Evolutionary conservation across 2,329 filamentous ascomycete genomes (phyloP), one percentile per base, ranked within the genome.

Genomic region (Canariomyces notabilis): DNA sequence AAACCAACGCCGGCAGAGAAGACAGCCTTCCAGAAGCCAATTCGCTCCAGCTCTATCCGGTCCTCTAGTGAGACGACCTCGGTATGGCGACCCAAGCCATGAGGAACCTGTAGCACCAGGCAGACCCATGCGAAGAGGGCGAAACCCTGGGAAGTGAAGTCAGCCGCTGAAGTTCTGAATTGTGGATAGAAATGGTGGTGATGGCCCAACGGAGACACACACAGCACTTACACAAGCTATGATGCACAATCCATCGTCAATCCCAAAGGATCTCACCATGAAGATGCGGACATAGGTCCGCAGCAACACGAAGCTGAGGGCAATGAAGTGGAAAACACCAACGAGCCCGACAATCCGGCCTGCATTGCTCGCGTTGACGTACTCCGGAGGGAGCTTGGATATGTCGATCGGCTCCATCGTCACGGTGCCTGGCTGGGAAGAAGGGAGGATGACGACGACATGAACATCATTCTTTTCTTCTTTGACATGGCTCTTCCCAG

Each of bases 1-100:
- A 48, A 8, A 12, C 40, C 46, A 6, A 48, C 14, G 15, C 46
- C 46, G 32, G 44, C 46, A 35, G 46, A 48, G 37, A 48, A 44
- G 36, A 48, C 36, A n/a, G 46, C 33, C 41, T 48, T 48, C 46
- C 46, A 48, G 41, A 44, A 48, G 7, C 26, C 32, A 9, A 48
- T 48, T 3, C 36, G 19, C 37, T 48, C 46, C 8, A 48, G 41
- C 16, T 35, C 32, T 3, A 33, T 44, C 9, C 46, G 36, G 6
- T 48, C 41, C n/a, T 40, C 46, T 1, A 33, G n/a, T 8, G 46
- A 21, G 3, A 48, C 21, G 21, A 48, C 46, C 3, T 15, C 6
- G 9, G 31, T 41, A 41, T 48, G 46, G 22, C 46, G 46, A 15
- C 46, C 46, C 6, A 48, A 37, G 14, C 46, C 46, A 14, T 48